Evolutionary conservation across 352 stramenopile genomes (phyloP).

Genomic region (Phytopythium helicoides): DNA sequence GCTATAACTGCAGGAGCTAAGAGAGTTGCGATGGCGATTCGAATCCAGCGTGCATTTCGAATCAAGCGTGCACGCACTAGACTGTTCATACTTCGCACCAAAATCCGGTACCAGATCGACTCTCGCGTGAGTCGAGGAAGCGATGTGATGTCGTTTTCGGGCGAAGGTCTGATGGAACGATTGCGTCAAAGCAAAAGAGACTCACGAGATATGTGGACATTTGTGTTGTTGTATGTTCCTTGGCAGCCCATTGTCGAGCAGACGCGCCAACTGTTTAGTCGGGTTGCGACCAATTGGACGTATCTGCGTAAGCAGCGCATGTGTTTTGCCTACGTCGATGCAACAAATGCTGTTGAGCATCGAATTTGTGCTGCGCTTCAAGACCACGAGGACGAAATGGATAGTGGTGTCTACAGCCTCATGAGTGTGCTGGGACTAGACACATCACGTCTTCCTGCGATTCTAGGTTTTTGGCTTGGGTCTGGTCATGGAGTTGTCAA

Average conservation of each 20-base stretch:
- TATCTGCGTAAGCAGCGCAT: conserved; percentile 25
- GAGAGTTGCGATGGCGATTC: conserved; percentile 25
- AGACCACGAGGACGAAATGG: not conserved
- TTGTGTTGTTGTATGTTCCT: conserved; percentile 30
- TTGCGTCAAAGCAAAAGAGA: conserved; percentile 2
- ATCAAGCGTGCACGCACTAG: conserved; percentile 22
- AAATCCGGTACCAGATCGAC: conserved; percentile 33
- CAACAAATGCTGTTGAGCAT: conserved; percentile 13
- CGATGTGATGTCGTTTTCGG: conserved; percentile 15
- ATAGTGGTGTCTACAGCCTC: conserved; percentile 18
- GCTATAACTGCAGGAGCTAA: conserved; percentile 20
- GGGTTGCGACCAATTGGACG: conserved; percentile 31
- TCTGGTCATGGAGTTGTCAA: not conserved
- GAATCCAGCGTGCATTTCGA: conserved; percentile 28
- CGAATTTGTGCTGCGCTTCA: not conserved
- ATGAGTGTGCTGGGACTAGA: conserved; percentile 27
- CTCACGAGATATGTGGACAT: conserved; percentile 23
- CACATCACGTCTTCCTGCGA: conserved; percentile 18
- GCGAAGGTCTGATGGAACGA: conserved; percentile 10
- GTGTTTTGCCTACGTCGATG: conserved; percentile 21
- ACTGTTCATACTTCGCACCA: conserved; percentile 31
- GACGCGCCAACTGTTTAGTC: conserved; percentile 16
- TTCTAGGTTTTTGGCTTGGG: conserved; percentile 43
- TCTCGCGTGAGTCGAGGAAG: conserved; percentile 8
- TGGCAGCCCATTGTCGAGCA: conserved; percentile 19